Base-by-base conservation (phyloP, 345 rosid species). In the Eucalyptus regnans region DNA sequence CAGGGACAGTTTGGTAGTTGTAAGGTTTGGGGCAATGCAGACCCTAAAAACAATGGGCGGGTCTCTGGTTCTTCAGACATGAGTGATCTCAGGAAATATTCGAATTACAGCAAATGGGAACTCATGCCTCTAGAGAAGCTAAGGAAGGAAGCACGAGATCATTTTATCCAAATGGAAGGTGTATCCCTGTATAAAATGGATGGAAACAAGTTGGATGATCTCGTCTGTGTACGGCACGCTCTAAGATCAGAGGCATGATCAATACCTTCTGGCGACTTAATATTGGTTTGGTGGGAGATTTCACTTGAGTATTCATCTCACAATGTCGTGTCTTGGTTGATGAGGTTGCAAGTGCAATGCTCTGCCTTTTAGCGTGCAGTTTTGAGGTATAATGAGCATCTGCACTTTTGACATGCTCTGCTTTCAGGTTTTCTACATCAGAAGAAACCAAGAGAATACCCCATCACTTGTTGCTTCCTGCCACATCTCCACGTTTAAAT, bases 141-240 rank as follows among this genome's bases (percentile, higher is more conserved):
- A 50, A 95, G 99, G 92, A 95, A 96, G 94, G 99, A 97, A 92
- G 98, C 99, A 2, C 95, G 87, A 86, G 98, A 95, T 90, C 96
- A 97, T 94, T 95, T 91, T 90, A 31, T 50, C 12, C 95, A 95
- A 89, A 97, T 95, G 99, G 94, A 93, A 91, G 95, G 96, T 18
- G 95, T 93, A 18, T 95, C 99, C 87, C 92, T 96, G 83, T 98
- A 98, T 93, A 98, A 98, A 92, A 98, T 98, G 97, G 99, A 98
- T 81, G 99, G 99, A 20, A 97, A 98, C 90, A 98, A 92, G 89
- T 93, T 98, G 92, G 99, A 98, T 86, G 99, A 98, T 94, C 94
- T 98, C 87, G 99, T 98, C 46, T 98, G 99, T 43, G 95, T 97
- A 33, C 92, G 94, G 92, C 99, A 95, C 88, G 80, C 96, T 25